Base-by-base conservation (phyloP, 192 early-diverging fungal genomes). In the Coemansia biformis region DNA sequence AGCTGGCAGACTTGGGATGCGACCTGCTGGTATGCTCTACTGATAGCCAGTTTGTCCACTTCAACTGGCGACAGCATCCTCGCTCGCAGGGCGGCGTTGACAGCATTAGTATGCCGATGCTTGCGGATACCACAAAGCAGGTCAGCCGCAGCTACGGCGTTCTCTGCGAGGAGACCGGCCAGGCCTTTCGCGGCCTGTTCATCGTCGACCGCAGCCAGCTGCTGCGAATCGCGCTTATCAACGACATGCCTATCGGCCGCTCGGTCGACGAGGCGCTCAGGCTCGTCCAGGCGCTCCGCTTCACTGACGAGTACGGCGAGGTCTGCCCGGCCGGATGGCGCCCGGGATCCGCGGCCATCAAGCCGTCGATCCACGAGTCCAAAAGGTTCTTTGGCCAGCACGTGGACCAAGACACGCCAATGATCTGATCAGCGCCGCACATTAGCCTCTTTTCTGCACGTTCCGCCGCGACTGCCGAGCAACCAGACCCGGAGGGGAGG, bases 261-360 rank as follows among this genome's bases (percentile, higher is more conserved):
- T 79, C 72, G 17, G 83, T 89, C 39, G 81, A 86, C 51, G 90
- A 92, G 68, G 76, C 75, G 31, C 56, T 93, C 47, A 83, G 90
- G 54, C 66, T 95, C 8, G 74, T 95, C 45, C 81, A 88, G 62
- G 92, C 89, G 9, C 71, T 93, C 65, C 82, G 86, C 62, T 87
- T 81, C 75, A 77, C 78, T 54, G 92, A 90, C 46, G 78, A 88
- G 69, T 51, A 79, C 56, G 78, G 78, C 67, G 77, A 83, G 48
- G 86, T 86, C 29, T 87, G 83, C 72, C 86, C 85, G 40, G 82
- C 79, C 38, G 78, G 79, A 70, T 90, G 88, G 87, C 70, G 77
- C 43, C 78, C 82, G 66, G 89, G 87, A 47, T 66, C 56, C 17
- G 10, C 26, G 13, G 39, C 43, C 3, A 59, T 35, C 8, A 18